Base-by-base conservation (phyloP, 2,329 filamentous ascomycete genomes). In the Fusarium temperatum region DNA sequence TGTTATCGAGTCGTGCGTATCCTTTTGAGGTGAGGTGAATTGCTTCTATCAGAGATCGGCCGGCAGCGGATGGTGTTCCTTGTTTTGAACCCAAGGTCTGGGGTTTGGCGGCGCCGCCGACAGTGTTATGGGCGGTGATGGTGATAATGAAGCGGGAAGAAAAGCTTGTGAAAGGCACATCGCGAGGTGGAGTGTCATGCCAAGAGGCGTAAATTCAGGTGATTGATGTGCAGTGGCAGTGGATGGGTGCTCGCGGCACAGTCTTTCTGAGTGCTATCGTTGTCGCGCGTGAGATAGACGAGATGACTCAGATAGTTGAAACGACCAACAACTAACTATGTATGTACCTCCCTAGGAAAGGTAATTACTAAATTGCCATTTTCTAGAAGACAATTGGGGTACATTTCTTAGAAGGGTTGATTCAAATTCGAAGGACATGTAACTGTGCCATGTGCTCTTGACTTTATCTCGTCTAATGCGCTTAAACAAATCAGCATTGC, bases 251-350 rank as follows among this genome's bases (percentile, higher is more conserved):
- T 75, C 67, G 71, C 53, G 71, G 67, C 67, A 75, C 69, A 64
- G 69, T 59, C 35, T 69, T 69, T 26, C 26, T 56, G 35, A 65
- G 30, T 36, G 32, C 44, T 38, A 48, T 51, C 58, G 42, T 66
- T 76, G 45, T 72, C 71, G 73, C 68, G 67, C 63, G 56, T 70
- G 64, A 68, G 76, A 77, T 74, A 75, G 65, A 76, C 71, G 71
- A 76, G 68, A 68, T 73, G 68, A 73, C 72, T 75, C 66, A 75
- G 73, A 77, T 60, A 63, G 32, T 54, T 68, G 47, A 68, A 64
- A 61, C 59, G 41, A 62, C 71, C 55, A 54, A 63, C 48, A 47
- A 62, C 44, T 44, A 30, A n/a, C 28, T n/a, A 35, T 35, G 14
- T n/a, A 35, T 35, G 14, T 35, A n/a, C 28, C 47, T 32, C 28